Conservation (phyloP, 179 eudicot genomes). For the Beta macrorhiza region DNA sequence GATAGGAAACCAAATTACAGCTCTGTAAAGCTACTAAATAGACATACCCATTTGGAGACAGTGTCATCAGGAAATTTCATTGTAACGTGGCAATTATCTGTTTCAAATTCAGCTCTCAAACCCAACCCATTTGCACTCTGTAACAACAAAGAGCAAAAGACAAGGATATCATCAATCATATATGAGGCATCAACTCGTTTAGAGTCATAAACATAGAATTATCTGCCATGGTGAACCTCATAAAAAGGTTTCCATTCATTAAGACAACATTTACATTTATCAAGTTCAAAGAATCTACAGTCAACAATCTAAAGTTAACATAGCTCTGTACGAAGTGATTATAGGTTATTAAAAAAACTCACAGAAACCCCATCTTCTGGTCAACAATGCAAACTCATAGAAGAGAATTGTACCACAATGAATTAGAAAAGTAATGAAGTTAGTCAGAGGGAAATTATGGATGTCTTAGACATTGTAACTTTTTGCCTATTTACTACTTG, state of each 20-base stretch:
- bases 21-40: background rate
- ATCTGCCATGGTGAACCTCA: background rate
- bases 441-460: background rate
- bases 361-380: background rate
- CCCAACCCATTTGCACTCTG: slow-evolving; percentile 91
- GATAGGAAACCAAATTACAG: background rate
- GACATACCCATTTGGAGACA: slow-evolving; percentile 78
- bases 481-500: background rate
- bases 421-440: background rate
- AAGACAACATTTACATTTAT: background rate
- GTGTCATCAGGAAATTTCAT: slow-evolving; percentile 79
- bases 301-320: background rate
- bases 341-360: too few relatives aligned
- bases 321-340: background rate
- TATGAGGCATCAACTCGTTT: background rate
- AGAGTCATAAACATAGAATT: background rate
- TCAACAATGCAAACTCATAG: background rate
- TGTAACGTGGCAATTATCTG: slow-evolving; percentile 61
- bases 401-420: background rate
- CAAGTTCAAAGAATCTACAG: slow-evolving; percentile 1
- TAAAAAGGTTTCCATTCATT: background rate
- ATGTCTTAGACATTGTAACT: background rate
- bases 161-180: background rate
- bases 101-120: slow-evolving; percentile 55
- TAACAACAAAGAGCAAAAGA: slow-evolving; percentile 13